phyloP scores from a whole-genome alignment of 345 rosid species.

The Gossypium longicalyx region DNA sequence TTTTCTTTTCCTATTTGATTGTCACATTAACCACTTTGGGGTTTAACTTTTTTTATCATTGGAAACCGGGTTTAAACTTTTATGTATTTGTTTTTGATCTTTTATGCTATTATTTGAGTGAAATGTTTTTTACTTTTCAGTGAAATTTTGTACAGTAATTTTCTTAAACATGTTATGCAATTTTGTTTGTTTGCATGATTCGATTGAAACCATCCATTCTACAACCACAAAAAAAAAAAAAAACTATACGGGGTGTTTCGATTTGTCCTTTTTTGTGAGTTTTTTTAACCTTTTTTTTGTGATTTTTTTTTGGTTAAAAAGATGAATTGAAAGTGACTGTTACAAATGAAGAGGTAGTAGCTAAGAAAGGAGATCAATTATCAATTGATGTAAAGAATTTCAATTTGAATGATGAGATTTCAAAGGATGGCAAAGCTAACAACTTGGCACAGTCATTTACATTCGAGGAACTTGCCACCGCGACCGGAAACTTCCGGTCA shows the following conservation, averaged over 20 bases:
- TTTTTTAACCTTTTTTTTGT: constrained; percentile 9
- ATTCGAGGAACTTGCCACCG: constrained; percentile 52
- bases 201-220: constrained; percentile 11
- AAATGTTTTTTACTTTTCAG: not conserved
- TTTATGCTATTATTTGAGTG: not conserved
- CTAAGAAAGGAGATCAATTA: constrained; percentile 37
- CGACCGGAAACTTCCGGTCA: constrained; percentile 56
- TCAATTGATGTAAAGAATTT: constrained; percentile 42
- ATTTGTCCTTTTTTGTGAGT: not conserved
- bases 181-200: constrained; percentile 18
- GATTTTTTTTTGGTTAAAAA: constrained; percentile 20
- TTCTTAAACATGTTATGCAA: not conserved
- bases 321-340: constrained; percentile 45
- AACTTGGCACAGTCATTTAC: constrained; percentile 48
- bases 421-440: constrained; percentile 32
- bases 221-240: constrained; percentile 10
- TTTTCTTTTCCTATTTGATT: too few species aligned
- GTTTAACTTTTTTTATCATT: too few species aligned
- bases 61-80: constrained; percentile 1
- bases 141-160: not conserved
- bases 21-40: too few species aligned
- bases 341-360: constrained; percentile 30
- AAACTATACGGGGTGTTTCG: constrained; percentile 10
- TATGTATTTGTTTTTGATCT: not conserved
- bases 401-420: constrained; percentile 42